These are phyloP conservation scores for Ophiosphaerella herpotricha DNA, from an alignment of 2,329 filamentous ascomycete genomes.

Conservation along the genomic window DNA sequence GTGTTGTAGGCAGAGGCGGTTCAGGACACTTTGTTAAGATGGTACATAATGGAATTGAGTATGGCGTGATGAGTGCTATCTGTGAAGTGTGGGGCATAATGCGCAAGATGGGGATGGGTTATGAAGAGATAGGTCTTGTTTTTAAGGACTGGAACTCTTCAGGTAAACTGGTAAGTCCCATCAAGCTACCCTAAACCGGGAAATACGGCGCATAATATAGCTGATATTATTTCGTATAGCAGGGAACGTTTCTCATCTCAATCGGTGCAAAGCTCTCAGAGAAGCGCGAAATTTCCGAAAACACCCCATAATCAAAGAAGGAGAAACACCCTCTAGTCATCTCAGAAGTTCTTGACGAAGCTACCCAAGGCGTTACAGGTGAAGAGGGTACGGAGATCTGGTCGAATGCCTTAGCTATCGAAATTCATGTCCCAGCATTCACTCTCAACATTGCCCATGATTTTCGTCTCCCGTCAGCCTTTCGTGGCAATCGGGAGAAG, in stretches of 20 bases:
- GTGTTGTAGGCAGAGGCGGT: constrained; percentile 63
- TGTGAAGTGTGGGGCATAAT: constrained; percentile 70
- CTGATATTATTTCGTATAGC: constrained; percentile 16
- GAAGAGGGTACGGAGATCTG: constrained; percentile 71
- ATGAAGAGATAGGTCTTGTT: constrained; percentile 64
- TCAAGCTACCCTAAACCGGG: background rate
- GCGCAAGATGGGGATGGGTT: constrained; percentile 60
- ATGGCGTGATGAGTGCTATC: constrained; percentile 70
- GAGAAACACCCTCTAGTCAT: constrained; percentile 56
- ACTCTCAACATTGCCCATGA: constrained; percentile 68
- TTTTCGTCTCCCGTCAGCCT: constrained; percentile 66
- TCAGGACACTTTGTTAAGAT: constrained; percentile 76
- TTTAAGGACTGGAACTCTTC: constrained; percentile 65
- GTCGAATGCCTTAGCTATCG: constrained; percentile 66
- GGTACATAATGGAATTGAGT: constrained; percentile 76
- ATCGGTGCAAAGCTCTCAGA: constrained; percentile 67
- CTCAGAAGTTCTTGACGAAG: constrained; percentile 68
- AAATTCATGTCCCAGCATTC: constrained; percentile 65
- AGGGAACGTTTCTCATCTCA: constrained; percentile 64
- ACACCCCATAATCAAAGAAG: constrained; percentile 26
- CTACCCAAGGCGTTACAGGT: constrained; percentile 70
- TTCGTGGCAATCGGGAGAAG: constrained; percentile 60
- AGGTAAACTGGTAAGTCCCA: constrained; percentile 57
- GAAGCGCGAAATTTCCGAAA: constrained; percentile 48
- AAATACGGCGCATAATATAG: no score